Evolutionary conservation across 495 filamentous ascomycete genomes (phyloP).

Genomic region (Hyaloscypha finlandica): DNA sequence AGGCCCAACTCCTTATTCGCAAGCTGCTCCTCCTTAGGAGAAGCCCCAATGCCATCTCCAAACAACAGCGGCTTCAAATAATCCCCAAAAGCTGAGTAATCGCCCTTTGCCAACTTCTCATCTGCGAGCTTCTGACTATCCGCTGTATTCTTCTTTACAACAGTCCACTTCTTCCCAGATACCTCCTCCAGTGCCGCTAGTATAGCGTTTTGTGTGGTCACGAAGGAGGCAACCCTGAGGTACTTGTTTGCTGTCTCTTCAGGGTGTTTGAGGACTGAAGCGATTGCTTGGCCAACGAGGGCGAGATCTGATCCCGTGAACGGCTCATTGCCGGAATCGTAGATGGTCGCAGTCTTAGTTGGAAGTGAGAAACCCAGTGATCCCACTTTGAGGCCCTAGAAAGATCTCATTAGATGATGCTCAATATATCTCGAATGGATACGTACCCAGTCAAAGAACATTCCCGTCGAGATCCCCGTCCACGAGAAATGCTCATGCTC

Average conservation of each 20-base stretch:
- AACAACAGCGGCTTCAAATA: slow-evolving; percentile 55
- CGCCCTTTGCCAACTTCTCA: slow-evolving; percentile 43
- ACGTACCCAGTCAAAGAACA: slow-evolving; percentile 44
- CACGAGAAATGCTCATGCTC: slow-evolving; percentile 48
- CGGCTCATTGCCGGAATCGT: slow-evolving; percentile 36
- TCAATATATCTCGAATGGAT: not conserved
- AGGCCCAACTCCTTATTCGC: slow-evolving; percentile 55
- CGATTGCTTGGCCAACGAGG: slow-evolving; percentile 46
- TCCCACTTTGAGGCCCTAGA: slow-evolving; percentile 30
- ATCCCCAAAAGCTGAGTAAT: slow-evolving; percentile 49
- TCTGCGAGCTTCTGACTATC: slow-evolving; percentile 47
- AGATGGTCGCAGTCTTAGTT: slow-evolving; percentile 36
- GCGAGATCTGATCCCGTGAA: slow-evolving; percentile 43
- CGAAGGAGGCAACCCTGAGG: slow-evolving; percentile 46
- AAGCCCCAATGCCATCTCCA: slow-evolving; percentile 46
- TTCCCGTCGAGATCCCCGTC: slow-evolving; percentile 47
- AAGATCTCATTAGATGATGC: not conserved
- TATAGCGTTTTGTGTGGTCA: slow-evolving; percentile 48
- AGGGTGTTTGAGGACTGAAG: slow-evolving; percentile 40
- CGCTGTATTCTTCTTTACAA: slow-evolving; percentile 42
- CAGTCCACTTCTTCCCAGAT: slow-evolving; percentile 57
- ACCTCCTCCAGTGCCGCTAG: slow-evolving; percentile 51
- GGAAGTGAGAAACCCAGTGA: slow-evolving; percentile 39
- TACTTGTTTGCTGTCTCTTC: slow-evolving; percentile 45
- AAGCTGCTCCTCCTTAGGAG: slow-evolving; percentile 38